Base-by-base conservation (phyloP, 768 basidiomycete genomes). In the Gloeopeniophorella convolvens region DNA sequence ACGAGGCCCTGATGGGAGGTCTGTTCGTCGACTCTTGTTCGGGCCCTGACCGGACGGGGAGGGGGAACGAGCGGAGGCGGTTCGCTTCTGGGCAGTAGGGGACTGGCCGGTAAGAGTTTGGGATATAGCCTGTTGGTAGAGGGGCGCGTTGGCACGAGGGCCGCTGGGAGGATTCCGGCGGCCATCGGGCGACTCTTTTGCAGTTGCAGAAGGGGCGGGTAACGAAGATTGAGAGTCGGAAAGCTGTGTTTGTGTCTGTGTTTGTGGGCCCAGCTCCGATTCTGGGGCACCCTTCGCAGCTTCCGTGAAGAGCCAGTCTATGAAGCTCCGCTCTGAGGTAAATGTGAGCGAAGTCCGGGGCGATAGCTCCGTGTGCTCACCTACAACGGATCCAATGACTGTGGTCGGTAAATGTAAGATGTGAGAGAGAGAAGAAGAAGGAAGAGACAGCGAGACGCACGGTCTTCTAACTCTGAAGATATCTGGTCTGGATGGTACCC, bases 251-350 rank as follows among this genome's bases (percentile, higher is more conserved):
- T 49, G 69, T 56, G 51, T 70, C 51, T 47, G 59, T 9, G 48
- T 41, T 28, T 51, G 50, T 26, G 27, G 53, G 23, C 11, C 53
- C 42, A 45, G 54, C 40, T 52, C 59, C 15, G 73, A 62, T 51
- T 78, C 81, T 5, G 75, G 68, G 20, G 75, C 77, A 45, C 83
- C 84, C 64, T 85, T 87, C 2, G 78, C 78, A 18, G 87, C 88
- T 63, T 88, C 86, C 28, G 69, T 68, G 62, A 95, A 96, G 18
- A 96, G 68, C 91, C 91, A 95, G 49, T 86, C 82, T 27, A 89
- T 91, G 67, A 96, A 95, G 50, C 74, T 80, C 37, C 79, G 68
- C 62, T 94, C 92, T 90, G 60, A 11, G 45, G 54, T 37, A 24
- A 41, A 44, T 16, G 37, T 64, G n/a, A 65, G 60, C 37, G 31